Evolutionary conservation across 1,139 yeast genomes (phyloP).

Genomic region (Yamadazyma aaseri): DNA sequence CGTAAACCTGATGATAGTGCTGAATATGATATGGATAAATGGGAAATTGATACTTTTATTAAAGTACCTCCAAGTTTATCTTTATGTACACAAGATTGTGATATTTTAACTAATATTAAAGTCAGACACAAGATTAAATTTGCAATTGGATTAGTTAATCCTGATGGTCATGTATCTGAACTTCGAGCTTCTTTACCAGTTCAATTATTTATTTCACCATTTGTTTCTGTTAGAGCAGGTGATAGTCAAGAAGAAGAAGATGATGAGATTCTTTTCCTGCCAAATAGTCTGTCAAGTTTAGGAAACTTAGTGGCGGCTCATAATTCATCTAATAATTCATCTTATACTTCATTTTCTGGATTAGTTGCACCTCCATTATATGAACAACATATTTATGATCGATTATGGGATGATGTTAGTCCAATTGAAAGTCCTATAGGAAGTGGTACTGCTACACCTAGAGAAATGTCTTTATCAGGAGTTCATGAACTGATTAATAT

Average conservation of each 20-base stretch:
- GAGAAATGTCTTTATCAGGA: conserved; percentile 18
- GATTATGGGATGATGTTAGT: conserved; percentile 73
- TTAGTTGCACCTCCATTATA: conserved; percentile 88
- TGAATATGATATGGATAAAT: conserved; percentile 57
- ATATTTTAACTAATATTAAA: conserved; percentile 56
- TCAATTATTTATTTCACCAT: conserved; percentile 72
- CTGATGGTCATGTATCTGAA: conserved; percentile 77
- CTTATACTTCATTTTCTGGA: conserved; percentile 39
- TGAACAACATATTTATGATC: conserved; percentile 80
- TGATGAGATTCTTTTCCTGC: conserved; percentile 1
- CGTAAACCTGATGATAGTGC: conserved; percentile 35
- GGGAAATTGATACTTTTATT: conserved; percentile 69
- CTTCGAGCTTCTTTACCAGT: conserved; percentile 74
- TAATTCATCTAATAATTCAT: conserved; percentile 25
- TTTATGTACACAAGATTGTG: conserved; percentile 83
- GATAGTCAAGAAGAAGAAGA: conserved; percentile 24
- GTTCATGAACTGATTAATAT: conserved; percentile 35
- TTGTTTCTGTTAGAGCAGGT: conserved; percentile 63
- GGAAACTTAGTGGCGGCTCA: conserved; percentile 5
- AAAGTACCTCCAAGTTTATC: conserved; percentile 70
- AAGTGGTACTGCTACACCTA: conserved; percentile 55
- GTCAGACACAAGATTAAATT: conserved; percentile 71
- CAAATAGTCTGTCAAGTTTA: not conserved
- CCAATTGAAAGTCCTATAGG: conserved; percentile 55
- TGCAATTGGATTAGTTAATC: conserved; percentile 61